Evolutionary conservation across 2,329 filamentous ascomycete genomes (phyloP).

Genomic region (Microdochium paspali): DNA sequence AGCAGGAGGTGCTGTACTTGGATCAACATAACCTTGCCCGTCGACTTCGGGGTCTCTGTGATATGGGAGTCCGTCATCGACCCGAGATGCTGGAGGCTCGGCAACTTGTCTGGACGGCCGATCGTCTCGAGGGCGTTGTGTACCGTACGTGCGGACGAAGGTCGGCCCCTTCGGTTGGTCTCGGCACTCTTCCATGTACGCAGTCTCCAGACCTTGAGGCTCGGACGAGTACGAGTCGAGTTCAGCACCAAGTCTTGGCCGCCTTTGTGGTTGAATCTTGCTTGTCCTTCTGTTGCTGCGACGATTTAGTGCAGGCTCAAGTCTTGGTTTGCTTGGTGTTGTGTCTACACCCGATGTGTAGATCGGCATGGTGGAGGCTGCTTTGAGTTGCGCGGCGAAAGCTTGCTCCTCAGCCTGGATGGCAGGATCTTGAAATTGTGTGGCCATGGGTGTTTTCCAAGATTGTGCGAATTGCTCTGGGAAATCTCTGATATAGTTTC

Average conservation of each 20-base stretch:
- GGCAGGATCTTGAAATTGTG: constrained; percentile 1
- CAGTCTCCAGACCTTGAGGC: constrained; percentile 38
- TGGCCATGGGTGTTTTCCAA: constrained; percentile 24
- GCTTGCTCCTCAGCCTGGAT: background rate
- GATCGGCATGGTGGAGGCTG: constrained; percentile 1
- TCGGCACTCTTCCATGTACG: constrained; percentile 32
- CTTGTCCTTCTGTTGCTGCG: background rate
- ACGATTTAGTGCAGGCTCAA: constrained; percentile 2
- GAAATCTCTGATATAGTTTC: constrained; percentile 40
- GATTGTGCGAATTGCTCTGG: constrained; percentile 37
- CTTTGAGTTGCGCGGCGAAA: background rate
- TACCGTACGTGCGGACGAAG: constrained; percentile 24
- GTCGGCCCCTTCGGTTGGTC: constrained; percentile 22
- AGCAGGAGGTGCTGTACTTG: constrained; percentile 2
- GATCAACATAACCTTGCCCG: constrained; percentile 6
- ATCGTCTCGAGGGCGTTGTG: constrained; percentile 4
- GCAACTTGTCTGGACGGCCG: constrained; percentile 3
- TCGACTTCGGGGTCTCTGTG: constrained; percentile 19
- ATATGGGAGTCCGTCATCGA: constrained; percentile 8
- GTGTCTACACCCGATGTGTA: background rate
- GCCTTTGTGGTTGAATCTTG: constrained; percentile 3
- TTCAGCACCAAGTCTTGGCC: constrained; percentile 8
- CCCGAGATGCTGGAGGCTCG: constrained; percentile 3
- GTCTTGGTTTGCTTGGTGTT: background rate
- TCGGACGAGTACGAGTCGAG: constrained; percentile 31